A percentile compares a stretch with the other conserved stretches of the same genome.
These are phyloP conservation scores for Uromyces viciae-fabae DNA, from an alignment of 1,284 basidiomycete species.

Conservation along the genomic window DNA sequence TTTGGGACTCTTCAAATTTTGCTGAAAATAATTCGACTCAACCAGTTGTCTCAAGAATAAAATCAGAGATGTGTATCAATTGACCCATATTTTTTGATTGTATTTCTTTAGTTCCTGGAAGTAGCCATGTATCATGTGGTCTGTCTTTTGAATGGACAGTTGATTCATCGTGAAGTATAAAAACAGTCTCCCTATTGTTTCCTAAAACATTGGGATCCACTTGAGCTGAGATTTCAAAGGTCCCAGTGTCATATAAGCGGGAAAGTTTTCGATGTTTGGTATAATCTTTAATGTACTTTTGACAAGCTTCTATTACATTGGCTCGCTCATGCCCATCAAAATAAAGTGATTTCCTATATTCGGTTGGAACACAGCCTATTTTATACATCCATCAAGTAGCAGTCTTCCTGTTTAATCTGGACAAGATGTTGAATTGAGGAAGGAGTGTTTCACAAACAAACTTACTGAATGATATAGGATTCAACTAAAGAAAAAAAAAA, in stretches of 20 bases:
- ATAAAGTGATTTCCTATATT: not conserved
- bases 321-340: not conserved
- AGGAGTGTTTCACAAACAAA: not conserved
- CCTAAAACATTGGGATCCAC: not conserved
- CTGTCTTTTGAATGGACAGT: not conserved
- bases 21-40: not conserved
- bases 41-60: not conserved
- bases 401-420: not conserved
- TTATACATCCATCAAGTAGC: not conserved
- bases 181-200: not conserved
- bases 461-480: not conserved
- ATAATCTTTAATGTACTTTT: conserved; percentile 8
- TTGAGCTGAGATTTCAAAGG: not conserved
- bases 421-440: not conserved
- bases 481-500: not conserved
- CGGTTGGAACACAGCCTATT: not conserved
- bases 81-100: not conserved
- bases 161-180: not conserved
- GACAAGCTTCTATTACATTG: not conserved
- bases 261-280: not conserved
- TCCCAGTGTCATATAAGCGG: not conserved
- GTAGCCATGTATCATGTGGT: not conserved
- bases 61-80: conserved; percentile 1
- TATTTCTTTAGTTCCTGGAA: not conserved
- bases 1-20: not conserved